Conservation (phyloP, 306 rosid species). For the Purshia tridentata region DNA sequence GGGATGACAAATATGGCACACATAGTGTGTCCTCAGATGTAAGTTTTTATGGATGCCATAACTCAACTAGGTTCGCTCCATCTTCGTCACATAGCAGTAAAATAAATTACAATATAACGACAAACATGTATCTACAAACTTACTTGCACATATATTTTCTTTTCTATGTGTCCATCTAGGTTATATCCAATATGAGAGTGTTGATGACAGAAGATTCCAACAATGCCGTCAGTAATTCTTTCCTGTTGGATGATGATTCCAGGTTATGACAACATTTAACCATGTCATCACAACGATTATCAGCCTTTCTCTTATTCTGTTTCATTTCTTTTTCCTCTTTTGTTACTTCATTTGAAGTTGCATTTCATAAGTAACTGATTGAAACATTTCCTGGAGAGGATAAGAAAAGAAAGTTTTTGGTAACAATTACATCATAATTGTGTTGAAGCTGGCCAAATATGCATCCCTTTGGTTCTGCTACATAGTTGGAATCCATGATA, state of each 20-base stretch:
- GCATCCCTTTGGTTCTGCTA: too few relatives aligned
- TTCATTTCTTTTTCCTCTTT: not conserved
- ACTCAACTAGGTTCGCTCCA: slow-evolving; percentile 36
- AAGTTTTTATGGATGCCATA: slow-evolving; percentile 50
- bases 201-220: slow-evolving; percentile 93
- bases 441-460: too few relatives aligned
- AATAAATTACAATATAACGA: not conserved
- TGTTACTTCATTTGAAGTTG: not conserved
- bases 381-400: not conserved
- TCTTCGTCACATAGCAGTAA: slow-evolving; percentile 13
- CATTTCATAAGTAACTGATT: not conserved
- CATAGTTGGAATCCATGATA: too few relatives aligned
- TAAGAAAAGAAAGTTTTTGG: not conserved
- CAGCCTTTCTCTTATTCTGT: not conserved
- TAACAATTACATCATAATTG: not conserved
- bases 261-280: slow-evolving; percentile 44
- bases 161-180: slow-evolving; percentile 39
- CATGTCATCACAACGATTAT: not conserved
- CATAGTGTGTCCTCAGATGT: slow-evolving; percentile 97
- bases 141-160: not conserved
- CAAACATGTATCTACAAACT: not conserved
- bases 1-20: slow-evolving; percentile 99
- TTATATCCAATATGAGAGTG: slow-evolving; percentile 85
- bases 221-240: slow-evolving; percentile 94
- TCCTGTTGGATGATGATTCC: slow-evolving; percentile 96